Conservation (phyloP, 2,329 filamentous ascomycete species). For the Alternaria gansuensis region DNA sequence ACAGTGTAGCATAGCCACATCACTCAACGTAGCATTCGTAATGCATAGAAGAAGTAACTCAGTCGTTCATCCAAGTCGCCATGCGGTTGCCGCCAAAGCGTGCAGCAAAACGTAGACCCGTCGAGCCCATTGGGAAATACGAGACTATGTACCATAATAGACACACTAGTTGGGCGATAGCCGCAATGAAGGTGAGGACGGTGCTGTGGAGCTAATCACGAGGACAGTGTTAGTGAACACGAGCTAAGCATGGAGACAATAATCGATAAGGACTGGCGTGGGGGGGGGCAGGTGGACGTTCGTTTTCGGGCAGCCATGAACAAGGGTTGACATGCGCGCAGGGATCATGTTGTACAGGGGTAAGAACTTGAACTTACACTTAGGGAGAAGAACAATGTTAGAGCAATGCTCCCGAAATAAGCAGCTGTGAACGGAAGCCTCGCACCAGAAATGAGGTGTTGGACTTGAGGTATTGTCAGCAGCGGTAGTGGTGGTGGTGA, state of each 20-base stretch:
- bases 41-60: slow-evolving; percentile 20
- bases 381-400: slow-evolving; percentile 91
- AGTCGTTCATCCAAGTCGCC: slow-evolving; percentile 87
- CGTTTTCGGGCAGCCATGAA: slow-evolving; percentile 37
- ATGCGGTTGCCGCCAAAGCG: slow-evolving; percentile 86
- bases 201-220: slow-evolving; percentile 73
- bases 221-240: slow-evolving; percentile 50
- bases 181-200: slow-evolving; percentile 83
- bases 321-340: slow-evolving; percentile 34
- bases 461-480: slow-evolving; percentile 56
- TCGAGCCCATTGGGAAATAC: slow-evolving; percentile 97
- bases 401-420: slow-evolving; percentile 90
- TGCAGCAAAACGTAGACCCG: slow-evolving; percentile 84
- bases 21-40: slow-evolving; percentile 16
- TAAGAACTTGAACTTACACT: slow-evolving; percentile 71
- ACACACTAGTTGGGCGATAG: slow-evolving; percentile 82
- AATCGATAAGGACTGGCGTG: slow-evolving; percentile 46
- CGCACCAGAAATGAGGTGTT: slow-evolving; percentile 83
- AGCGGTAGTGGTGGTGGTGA: slow-evolving; percentile 19
- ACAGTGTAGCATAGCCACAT: slow-evolving; percentile 28
- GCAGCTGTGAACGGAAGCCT: slow-evolving; percentile 91
- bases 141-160: slow-evolving; percentile 93
- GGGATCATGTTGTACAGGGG: slow-evolving; percentile 23
- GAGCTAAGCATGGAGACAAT: slow-evolving; percentile 29
- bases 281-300: slow-evolving; percentile 34